Evolutionary conservation across 495 filamentous ascomycete species (phyloP).

Genomic region (Penicillium odoratum): DNA sequence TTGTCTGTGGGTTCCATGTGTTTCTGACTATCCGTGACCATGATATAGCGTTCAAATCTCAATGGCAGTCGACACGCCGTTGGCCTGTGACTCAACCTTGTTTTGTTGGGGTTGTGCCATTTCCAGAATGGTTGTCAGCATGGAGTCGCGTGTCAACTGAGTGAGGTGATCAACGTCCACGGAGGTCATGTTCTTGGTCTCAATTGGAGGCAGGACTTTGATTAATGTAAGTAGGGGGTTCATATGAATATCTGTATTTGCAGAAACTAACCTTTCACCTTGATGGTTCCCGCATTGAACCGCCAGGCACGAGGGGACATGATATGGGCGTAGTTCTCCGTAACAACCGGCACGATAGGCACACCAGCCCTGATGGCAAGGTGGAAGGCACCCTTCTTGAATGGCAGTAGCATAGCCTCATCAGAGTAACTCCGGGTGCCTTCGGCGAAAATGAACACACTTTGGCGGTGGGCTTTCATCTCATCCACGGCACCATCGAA

Average conservation of each 20-base stretch:
- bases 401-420: conserved; percentile 77
- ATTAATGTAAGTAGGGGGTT: conserved; percentile 1
- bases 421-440: conserved; percentile 88
- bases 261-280: conserved; percentile 66
- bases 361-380: conserved; percentile 91
- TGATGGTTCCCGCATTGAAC: conserved; percentile 76
- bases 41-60: conserved; percentile 33
- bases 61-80: conserved; percentile 39
- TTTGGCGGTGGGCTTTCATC: conserved; percentile 75
- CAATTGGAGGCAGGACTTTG: conserved; percentile 78
- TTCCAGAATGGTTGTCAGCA: conserved; percentile 71
- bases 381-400: conserved; percentile 99
- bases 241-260: neutral
- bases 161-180: conserved; percentile 82
- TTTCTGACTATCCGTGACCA: neutral
- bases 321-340: conserved; percentile 81
- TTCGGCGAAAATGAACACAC: conserved; percentile 92
- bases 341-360: conserved; percentile 85
- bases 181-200: conserved; percentile 71
- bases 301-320: conserved; percentile 66
- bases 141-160: conserved; percentile 67
- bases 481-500: conserved; percentile 80
- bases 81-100: conserved; percentile 24
- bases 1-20: neutral
- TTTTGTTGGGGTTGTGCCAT: conserved; percentile 48